Conservation (phyloP, 192 early-diverging fungal genomes). For the Powellomyces hirtus region DNA sequence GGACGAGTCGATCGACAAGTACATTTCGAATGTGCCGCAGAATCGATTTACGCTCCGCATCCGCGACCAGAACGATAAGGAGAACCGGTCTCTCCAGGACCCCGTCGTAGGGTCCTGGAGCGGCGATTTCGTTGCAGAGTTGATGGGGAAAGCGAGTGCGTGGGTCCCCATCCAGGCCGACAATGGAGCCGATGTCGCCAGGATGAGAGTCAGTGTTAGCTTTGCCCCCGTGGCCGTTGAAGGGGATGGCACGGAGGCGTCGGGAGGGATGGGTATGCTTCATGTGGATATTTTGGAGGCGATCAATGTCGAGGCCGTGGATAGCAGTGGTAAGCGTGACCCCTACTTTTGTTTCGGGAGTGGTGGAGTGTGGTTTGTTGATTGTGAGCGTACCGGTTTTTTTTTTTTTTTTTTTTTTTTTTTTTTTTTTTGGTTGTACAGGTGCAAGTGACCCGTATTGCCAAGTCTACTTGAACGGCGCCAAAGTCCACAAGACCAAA, state of each 20-base stretch:
- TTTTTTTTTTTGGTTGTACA: too few relatives aligned
- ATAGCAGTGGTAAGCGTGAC: slow-evolving; percentile 33
- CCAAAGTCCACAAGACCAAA: slow-evolving; percentile 62
- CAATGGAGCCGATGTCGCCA: not conserved
- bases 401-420: not conserved
- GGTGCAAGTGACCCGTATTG: slow-evolving; percentile 52
- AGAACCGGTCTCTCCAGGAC: slow-evolving; percentile 18
- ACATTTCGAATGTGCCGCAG: slow-evolving; percentile 21
- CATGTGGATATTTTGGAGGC: slow-evolving; percentile 52
- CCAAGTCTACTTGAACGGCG: slow-evolving; percentile 40
- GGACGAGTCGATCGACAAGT: slow-evolving; percentile 36
- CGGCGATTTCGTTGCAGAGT: slow-evolving; percentile 23
- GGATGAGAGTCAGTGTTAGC: slow-evolving; percentile 20
- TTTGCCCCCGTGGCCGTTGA: slow-evolving; percentile 33
- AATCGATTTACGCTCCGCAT: slow-evolving; percentile 7
- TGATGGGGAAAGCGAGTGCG: slow-evolving; percentile 32
- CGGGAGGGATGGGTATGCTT: slow-evolving; percentile 39
- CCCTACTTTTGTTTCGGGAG: too few relatives aligned
- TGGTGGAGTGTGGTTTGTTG: too few relatives aligned
- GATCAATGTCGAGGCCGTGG: slow-evolving; percentile 54
- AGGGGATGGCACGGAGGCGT: slow-evolving; percentile 43
- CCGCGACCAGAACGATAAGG: slow-evolving; percentile 23
- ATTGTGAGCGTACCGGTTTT: too few relatives aligned
- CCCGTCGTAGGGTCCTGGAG: slow-evolving; percentile 38
- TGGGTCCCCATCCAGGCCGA: slow-evolving; percentile 8